These are phyloP conservation scores for Tothia fuscella DNA, from an alignment of 2,329 filamentous ascomycete genomes.

Conservation along the genomic window DNA sequence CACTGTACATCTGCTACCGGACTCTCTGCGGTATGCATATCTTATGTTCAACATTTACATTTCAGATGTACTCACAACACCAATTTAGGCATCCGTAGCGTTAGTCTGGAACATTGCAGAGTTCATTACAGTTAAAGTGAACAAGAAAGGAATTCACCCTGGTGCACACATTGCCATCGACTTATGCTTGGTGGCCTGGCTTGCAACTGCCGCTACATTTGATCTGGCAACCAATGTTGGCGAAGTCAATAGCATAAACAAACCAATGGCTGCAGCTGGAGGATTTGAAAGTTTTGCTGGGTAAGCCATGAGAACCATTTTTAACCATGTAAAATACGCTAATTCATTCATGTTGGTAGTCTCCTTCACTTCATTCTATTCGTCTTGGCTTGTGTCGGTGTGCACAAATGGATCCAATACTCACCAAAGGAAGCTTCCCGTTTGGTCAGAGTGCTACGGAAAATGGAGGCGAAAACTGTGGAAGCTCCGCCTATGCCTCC, in stretches of 20 bases:
- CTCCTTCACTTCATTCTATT: not conserved
- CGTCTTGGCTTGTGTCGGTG: not conserved
- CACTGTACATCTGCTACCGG: not conserved
- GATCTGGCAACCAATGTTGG: not conserved
- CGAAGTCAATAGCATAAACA: not conserved
- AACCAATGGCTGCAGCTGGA: not conserved
- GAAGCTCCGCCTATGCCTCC: no score
- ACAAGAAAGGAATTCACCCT: not conserved
- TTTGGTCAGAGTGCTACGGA: no score
- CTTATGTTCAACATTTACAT: no score
- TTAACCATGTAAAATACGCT: no score
- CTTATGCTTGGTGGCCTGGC: not conserved
- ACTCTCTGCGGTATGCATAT: no score
- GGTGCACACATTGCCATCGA: not conserved
- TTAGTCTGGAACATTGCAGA: not conserved
- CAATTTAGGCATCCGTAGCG: not conserved
- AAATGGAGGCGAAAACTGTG: no score
- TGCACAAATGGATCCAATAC: not conserved
- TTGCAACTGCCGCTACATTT: not conserved
- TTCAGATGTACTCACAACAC: no score
- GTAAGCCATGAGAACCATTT: not conserved
- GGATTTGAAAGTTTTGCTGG: not conserved
- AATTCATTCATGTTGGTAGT: no score
- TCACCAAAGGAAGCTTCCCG: no score
- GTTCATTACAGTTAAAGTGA: not conserved